Percentiles rank a stretch among this genome's conserved stretches.
Conservation (phyloP, 2,329 filamentous ascomycete genomes). For the Calonectria ilicicola region DNA sequence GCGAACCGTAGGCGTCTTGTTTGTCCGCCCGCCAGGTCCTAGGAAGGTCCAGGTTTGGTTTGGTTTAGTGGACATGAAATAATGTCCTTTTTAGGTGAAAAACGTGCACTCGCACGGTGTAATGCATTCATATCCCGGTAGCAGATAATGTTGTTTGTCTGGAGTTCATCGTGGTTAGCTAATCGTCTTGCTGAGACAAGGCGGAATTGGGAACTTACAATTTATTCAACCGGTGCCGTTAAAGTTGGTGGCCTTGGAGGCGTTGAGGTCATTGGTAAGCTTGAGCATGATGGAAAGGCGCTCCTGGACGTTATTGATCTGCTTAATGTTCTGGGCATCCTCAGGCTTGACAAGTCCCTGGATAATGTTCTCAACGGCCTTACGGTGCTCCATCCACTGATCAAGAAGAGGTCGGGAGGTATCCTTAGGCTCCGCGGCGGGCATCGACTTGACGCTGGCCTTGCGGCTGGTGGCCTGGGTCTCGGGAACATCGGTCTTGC, state of each 20-base stretch:
- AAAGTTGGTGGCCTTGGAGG: constrained; percentile 41
- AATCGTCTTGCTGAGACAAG: neutral
- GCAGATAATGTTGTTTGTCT: constrained; percentile 40
- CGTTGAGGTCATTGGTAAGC: constrained; percentile 53
- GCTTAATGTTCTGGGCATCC: constrained; percentile 65
- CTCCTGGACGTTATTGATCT: constrained; percentile 63
- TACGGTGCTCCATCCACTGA: constrained; percentile 73
- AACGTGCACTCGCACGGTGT: constrained; percentile 40
- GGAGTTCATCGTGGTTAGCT: constrained; percentile 18
- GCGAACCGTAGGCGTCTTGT: constrained; percentile 35
- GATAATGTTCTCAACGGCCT: constrained; percentile 71
- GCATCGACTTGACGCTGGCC: constrained; percentile 57
- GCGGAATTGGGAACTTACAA: constrained; percentile 29
- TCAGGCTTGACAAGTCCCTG: constrained; percentile 61
- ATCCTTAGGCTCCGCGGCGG: constrained; percentile 48
- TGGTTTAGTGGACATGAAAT: constrained; percentile 34
- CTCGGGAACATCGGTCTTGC: constrained; percentile 66
- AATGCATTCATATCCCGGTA: constrained; percentile 35
- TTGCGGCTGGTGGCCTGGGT: constrained; percentile 59
- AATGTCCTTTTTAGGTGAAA: constrained; percentile 21
- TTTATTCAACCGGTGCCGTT: constrained; percentile 47
- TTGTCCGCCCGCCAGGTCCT: constrained; percentile 28
- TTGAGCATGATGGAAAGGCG: constrained; percentile 65
- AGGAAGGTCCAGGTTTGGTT: constrained; percentile 38
- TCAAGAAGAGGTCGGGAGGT: constrained; percentile 58